Conservation (phyloP, 768 basidiomycete genomes). For the Lyophyllum shimeji region DNA sequence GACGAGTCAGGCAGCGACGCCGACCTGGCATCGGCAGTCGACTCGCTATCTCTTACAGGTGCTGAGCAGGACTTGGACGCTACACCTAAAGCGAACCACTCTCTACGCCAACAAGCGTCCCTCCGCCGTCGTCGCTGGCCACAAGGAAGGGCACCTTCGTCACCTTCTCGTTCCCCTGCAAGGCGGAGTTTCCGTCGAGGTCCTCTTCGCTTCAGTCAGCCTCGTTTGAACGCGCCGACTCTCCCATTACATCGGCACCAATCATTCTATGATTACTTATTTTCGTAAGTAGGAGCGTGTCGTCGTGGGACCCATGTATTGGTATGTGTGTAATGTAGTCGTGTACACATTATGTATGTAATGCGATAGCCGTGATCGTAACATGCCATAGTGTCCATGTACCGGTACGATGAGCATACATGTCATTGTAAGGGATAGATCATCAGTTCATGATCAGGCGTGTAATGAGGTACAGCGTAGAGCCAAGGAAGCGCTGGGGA, state of each 20-base stretch:
- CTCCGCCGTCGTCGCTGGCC: slow-evolving; percentile 29
- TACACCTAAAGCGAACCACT: slow-evolving; percentile 20
- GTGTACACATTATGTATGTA: slow-evolving; percentile 7
- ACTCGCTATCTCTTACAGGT: slow-evolving; percentile 30
- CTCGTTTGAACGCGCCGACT: slow-evolving; percentile 6
- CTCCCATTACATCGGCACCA: slow-evolving; percentile 11
- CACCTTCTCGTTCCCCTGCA: slow-evolving; percentile 56
- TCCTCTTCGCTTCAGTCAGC: slow-evolving; percentile 10
- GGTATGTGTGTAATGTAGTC: not conserved
- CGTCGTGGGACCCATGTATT: not conserved
- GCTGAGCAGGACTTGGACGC: slow-evolving; percentile 14
- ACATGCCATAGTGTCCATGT: slow-evolving; percentile 1
- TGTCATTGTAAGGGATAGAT: slow-evolving; percentile 2
- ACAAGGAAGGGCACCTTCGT: slow-evolving; percentile 39
- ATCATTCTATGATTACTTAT: slow-evolving; percentile 47
- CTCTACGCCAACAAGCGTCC: slow-evolving; percentile 34
- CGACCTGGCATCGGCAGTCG: slow-evolving; percentile 30
- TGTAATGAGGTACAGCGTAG: slow-evolving; percentile 29
- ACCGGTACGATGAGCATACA: slow-evolving; percentile 10
- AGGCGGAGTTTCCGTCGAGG: slow-evolving; percentile 30
- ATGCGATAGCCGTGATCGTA: slow-evolving; percentile 2
- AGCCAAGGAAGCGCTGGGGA: slow-evolving; percentile 28
- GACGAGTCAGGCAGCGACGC: slow-evolving; percentile 27
- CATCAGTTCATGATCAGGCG: slow-evolving; percentile 26
- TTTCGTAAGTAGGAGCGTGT: slow-evolving; percentile 23